Evolutionary conservation across 164 flowering plant species (phyloP), one percentile per base, ranked within the genome.

Genomic region (Umbilicus rupestris): DNA sequence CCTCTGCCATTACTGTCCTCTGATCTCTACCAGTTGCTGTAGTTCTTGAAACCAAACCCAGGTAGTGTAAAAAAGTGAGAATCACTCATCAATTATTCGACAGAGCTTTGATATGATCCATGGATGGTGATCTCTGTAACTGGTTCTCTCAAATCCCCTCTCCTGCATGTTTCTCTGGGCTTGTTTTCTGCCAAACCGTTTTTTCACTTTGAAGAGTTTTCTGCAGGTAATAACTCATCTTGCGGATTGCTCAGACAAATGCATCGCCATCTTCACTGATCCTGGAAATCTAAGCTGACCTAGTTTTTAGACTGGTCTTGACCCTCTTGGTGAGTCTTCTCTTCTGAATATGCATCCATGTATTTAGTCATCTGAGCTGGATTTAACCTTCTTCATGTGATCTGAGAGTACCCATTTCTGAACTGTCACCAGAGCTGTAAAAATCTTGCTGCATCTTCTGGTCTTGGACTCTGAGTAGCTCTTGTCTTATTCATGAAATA

Each of bases 231-330:
- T 52, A 49, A n/a, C 26, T 52, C 59, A 16, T 24, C 59, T 52
- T 26, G 30, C 59, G 10, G 59, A 31, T n/a, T n/a, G n/a, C n/a
- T 26, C 58, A 24, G 58, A 26, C 59, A 24, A 52, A 24, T 14
- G 30, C n/a, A n/a, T n/a, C n/a, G n/a, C n/a, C n/a, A 24, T 26
- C 31, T 52, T 52, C 59, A 52, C 31, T 52, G 59, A 52, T 52
- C 17, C 26, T 52, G 58, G 57, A 22, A 50, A 50, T 50, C 26
- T 20, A 50, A 50, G 57, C 28, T 20, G 26, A 22, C 26, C 57
- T 50, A 20, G 22, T 5, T 22, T 24, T 31, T 52, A 24, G 59
- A 52, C 31, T 52, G 59, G 31, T 52, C 31, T 26, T 24, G 17
- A 52, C 26, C 30, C 59, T 2, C 31, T 26, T 26, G 59, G 59